A percentile compares a stretch with the other conserved stretches of the same genome.
phyloP scores from a whole-genome alignment of 208 protist species.

The Leptomonas pyrrhocoris region DNA sequence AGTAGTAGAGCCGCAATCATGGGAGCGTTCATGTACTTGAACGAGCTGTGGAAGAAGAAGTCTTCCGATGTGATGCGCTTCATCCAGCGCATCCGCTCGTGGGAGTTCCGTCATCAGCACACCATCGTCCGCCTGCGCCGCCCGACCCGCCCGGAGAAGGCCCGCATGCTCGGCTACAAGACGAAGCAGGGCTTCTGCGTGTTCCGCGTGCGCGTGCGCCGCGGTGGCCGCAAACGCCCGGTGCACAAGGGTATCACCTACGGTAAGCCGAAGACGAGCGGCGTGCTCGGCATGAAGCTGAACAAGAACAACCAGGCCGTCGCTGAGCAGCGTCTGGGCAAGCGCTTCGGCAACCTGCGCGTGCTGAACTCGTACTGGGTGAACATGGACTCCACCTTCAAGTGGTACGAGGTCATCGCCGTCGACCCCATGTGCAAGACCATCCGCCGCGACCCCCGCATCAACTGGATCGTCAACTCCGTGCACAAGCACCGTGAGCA shows the following conservation, averaged over 20 bases:
- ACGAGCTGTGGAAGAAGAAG: slow-evolving; percentile 99
- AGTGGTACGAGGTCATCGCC: slow-evolving; percentile 99
- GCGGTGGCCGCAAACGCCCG: slow-evolving; percentile 98
- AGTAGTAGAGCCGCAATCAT: slow-evolving; percentile 64
- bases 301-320: slow-evolving; percentile 95
- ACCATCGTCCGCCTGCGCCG: slow-evolving; percentile 92
- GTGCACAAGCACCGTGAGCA: slow-evolving; percentile 98
- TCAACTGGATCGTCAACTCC: slow-evolving; percentile 99
- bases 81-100: slow-evolving; percentile 98
- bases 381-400: slow-evolving; percentile 96
- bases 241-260: slow-evolving; percentile 97
- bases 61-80: slow-evolving; percentile 99
- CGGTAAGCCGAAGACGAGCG: slow-evolving; percentile 98
- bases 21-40: slow-evolving; percentile 99
- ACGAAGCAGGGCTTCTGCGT: slow-evolving; percentile 99
- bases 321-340: slow-evolving; percentile 98
- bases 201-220: slow-evolving; percentile 98
- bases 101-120: slow-evolving; percentile 99
- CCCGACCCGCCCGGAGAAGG: slow-evolving; percentile 99
- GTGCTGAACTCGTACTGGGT: slow-evolving; percentile 99
- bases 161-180: slow-evolving; percentile 99
- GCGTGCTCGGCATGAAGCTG: slow-evolving; percentile 98
- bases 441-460: slow-evolving; percentile 98
- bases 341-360: slow-evolving; percentile 95
- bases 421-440: slow-evolving; percentile 98